Percentiles rank a stretch among this genome's conserved stretches.
These are phyloP conservation scores for Metschnikowia drakensbergensis DNA, from an alignment of 805 yeast genomes.

Conservation along the genomic window DNA sequence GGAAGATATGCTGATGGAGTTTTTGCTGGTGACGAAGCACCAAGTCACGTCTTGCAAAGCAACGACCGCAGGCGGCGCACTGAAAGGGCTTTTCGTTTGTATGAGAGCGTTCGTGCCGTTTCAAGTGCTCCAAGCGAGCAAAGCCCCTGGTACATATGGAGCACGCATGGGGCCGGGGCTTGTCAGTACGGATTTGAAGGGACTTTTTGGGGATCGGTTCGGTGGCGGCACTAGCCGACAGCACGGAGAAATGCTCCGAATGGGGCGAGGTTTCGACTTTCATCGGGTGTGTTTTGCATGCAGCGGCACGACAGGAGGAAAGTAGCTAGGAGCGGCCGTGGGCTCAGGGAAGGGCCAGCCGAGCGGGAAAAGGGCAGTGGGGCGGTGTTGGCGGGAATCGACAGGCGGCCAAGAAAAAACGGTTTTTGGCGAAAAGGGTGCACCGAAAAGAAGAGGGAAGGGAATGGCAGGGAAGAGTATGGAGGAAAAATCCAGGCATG, in stretches of 20 bases:
- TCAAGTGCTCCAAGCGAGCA: conserved; percentile 91
- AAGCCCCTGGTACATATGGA: conserved; percentile 89
- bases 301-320: not conserved
- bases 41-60: conserved; percentile 87
- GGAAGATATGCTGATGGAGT: conserved; percentile 47
- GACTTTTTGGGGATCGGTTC: conserved; percentile 87
- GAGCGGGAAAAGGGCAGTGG: not conserved
- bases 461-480: not conserved
- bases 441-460: not conserved
- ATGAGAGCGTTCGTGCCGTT: conserved; percentile 90
- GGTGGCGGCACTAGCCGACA: conserved; percentile 16
- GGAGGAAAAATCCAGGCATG: conserved; percentile 6
- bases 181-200: conserved; percentile 79
- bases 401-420: not conserved
- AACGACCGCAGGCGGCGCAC: conserved; percentile 93
- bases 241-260: conserved; percentile 6
- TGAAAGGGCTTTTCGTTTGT: conserved; percentile 85
- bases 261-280: not conserved
- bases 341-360: not conserved
- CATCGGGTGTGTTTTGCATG: not conserved
- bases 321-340: not conserved
- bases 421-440: not conserved
- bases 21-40: conserved; percentile 94
- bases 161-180: conserved; percentile 92
- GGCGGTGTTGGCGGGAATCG: not conserved